Percentiles rank a stretch among this genome's conserved stretches.
phyloP scores from a whole-genome alignment of 352 stramenopile genomes.

The Phytopythium vexans region DNA sequence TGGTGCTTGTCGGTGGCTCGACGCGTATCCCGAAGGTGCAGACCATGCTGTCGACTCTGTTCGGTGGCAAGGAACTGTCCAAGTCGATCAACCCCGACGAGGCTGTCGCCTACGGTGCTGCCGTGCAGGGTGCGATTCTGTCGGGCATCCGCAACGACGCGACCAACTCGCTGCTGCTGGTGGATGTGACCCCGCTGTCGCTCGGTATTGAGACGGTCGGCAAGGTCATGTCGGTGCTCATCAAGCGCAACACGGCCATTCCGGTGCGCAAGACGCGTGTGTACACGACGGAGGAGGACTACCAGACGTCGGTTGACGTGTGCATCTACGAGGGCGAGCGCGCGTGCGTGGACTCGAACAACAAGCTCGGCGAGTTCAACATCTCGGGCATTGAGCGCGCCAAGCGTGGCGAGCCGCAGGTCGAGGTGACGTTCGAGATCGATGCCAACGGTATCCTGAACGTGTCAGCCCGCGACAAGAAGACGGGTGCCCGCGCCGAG shows the following conservation, averaged over 20 bases:
- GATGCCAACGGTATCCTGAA: conserved; percentile 93
- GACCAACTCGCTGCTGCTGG: conserved; percentile 83
- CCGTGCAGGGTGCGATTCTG: conserved; percentile 62
- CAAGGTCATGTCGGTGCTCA: conserved; percentile 88
- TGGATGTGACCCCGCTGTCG: conserved; percentile 89
- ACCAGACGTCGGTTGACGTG: conserved; percentile 85
- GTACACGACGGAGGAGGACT: conserved; percentile 70
- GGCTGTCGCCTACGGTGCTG: conserved; percentile 75
- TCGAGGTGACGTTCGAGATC: conserved; percentile 90
- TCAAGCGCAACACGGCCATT: conserved; percentile 88
- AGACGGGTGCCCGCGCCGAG: conserved; percentile 60
- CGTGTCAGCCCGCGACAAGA: conserved; percentile 87
- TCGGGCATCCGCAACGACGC: conserved; percentile 69
- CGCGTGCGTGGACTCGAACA: conserved; percentile 87
- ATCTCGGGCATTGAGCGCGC: conserved; percentile 87
- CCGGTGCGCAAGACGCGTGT: conserved; percentile 79
- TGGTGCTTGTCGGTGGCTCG: conserved; percentile 56
- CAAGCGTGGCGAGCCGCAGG: conserved; percentile 87
- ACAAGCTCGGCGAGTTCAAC: conserved; percentile 92
- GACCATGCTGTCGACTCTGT: conserved; percentile 50
- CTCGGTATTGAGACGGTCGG: conserved; percentile 88
- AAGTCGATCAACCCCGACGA: conserved; percentile 81
- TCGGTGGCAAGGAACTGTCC: conserved; percentile 60
- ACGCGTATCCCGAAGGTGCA: conserved; percentile 67
- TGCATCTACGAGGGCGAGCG: conserved; percentile 89